Conservation (phyloP, 1,284 basidiomycete genomes). For the Microbotryum lychnidis-dioicae region DNA sequence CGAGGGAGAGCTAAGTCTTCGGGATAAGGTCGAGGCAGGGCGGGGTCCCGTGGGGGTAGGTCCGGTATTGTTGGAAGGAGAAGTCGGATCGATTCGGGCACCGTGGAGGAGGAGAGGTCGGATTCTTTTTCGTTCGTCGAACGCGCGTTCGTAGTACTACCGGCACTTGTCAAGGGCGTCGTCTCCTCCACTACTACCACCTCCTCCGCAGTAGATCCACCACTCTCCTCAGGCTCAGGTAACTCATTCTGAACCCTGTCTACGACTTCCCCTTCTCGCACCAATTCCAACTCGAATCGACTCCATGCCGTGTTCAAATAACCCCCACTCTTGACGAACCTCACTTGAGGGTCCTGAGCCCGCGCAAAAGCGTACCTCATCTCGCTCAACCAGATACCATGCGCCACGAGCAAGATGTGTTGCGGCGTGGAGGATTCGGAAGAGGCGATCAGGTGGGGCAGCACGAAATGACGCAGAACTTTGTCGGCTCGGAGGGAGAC, state of each 20-base stretch:
- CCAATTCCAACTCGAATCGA: conserved; percentile 40
- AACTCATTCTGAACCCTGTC: not conserved
- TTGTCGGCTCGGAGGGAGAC: conserved; percentile 54
- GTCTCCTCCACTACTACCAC: too few relatives aligned
- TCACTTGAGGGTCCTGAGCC: conserved; percentile 36
- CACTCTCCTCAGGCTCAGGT: too few relatives aligned
- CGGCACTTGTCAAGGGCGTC: too few relatives aligned
- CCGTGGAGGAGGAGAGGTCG: conserved; percentile 27
- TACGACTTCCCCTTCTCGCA: conserved; percentile 16
- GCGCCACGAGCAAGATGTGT: conserved; percentile 67
- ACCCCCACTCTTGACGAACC: conserved; percentile 36
- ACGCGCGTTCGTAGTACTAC: not conserved
- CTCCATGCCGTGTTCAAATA: conserved; percentile 49
- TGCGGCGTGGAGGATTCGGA: conserved; percentile 32
- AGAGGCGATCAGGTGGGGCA: conserved; percentile 49
- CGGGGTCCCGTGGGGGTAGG: conserved; percentile 30
- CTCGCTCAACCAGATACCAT: conserved; percentile 67
- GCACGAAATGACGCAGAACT: conserved; percentile 53
- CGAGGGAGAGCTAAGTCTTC: conserved; percentile 23
- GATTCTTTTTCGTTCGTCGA: too few relatives aligned
- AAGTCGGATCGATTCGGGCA: conserved; percentile 1
- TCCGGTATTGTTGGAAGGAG: conserved; percentile 35
- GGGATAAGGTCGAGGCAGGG: not conserved
- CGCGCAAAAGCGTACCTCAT: conserved; percentile 34
- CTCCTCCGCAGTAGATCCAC: not conserved